phyloP scores from a whole-genome alignment of 2,329 filamentous ascomycete species.

The Ramularia endophylla region DNA sequence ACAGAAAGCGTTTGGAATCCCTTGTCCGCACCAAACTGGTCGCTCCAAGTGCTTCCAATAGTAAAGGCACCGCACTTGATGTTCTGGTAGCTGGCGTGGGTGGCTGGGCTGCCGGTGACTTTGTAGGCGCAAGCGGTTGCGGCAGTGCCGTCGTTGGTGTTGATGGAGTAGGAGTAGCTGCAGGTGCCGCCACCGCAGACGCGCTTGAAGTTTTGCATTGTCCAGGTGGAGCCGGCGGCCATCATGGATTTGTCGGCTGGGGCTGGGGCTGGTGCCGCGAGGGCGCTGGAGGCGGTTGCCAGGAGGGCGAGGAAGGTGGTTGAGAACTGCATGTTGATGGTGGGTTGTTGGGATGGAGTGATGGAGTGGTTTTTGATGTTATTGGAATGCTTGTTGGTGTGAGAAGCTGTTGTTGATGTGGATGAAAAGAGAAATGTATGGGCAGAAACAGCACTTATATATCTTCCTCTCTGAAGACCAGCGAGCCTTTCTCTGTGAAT shows the following conservation, averaged over 20 bases:
- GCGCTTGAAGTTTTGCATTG: constrained; percentile 18
- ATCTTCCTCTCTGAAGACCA: no score
- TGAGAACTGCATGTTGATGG: constrained; percentile 19
- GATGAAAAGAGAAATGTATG: background rate
- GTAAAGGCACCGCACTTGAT: constrained; percentile 16
- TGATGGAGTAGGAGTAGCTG: constrained; percentile 17
- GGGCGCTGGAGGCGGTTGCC: constrained; percentile 11
- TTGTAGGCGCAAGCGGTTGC: constrained; percentile 14
- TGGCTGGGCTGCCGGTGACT: constrained; percentile 14
- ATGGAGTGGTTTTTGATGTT: constrained; percentile 4
- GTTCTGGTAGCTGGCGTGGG: constrained; percentile 12
- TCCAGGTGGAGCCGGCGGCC: constrained; percentile 13
- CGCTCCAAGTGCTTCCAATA: constrained; percentile 16
- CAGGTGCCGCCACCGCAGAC: constrained; percentile 13
- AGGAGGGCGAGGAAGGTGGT: constrained; percentile 12
- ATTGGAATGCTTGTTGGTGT: constrained; percentile 3
- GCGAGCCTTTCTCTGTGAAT: no score
- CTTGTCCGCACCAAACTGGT: constrained; percentile 16
- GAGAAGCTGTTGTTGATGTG: background rate
- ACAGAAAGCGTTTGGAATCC: constrained; percentile 19
- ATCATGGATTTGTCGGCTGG: constrained; percentile 12
- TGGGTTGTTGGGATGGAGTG: constrained; percentile 2
- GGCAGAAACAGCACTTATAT: no score
- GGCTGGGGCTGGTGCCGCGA: constrained; percentile 10
- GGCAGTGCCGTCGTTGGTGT: constrained; percentile 13